A percentile compares a stretch with the other conserved stretches of the same genome.
These are phyloP conservation scores for Rubroboletus pulcherrimus DNA, from an alignment of 768 basidiomycete species.

Conservation along the genomic window DNA sequence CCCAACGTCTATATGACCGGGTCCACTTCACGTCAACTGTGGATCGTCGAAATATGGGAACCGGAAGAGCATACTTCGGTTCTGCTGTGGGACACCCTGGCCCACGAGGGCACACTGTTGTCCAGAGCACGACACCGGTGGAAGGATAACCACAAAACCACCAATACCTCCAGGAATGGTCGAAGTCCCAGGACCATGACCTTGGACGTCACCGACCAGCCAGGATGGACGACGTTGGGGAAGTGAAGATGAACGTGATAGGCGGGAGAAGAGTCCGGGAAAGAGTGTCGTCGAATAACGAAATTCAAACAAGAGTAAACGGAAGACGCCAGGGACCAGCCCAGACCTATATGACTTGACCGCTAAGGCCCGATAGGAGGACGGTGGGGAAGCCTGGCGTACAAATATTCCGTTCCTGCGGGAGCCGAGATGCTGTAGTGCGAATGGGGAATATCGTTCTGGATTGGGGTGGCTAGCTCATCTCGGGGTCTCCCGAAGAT, in stretches of 20 bases:
- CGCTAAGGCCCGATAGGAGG: background rate
- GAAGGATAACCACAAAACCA: conserved; percentile 1
- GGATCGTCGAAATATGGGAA: background rate
- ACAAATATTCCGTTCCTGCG: background rate
- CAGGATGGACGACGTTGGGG: background rate
- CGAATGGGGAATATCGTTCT: background rate
- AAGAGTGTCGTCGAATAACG: background rate
- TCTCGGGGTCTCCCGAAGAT: background rate
- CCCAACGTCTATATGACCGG: background rate
- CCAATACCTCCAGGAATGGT: background rate
- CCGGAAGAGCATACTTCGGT: conserved; percentile 2
- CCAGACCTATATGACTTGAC: conserved; percentile 5
- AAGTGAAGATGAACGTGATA: background rate
- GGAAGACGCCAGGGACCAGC: conserved; percentile 13
- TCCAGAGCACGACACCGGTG: conserved; percentile 3
- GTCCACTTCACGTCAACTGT: background rate
- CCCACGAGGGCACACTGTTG: background rate
- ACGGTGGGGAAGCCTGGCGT: background rate
- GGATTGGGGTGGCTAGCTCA: background rate
- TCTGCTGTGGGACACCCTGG: background rate
- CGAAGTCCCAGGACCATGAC: conserved; percentile 12
- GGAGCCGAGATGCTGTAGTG: background rate
- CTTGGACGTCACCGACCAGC: background rate
- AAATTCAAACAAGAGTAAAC: background rate
- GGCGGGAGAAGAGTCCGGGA: background rate